Evolutionary conservation across 305 asterid genomes (phyloP), one percentile per base, ranked within the genome.

Genomic region (Solanum hybrid): DNA sequence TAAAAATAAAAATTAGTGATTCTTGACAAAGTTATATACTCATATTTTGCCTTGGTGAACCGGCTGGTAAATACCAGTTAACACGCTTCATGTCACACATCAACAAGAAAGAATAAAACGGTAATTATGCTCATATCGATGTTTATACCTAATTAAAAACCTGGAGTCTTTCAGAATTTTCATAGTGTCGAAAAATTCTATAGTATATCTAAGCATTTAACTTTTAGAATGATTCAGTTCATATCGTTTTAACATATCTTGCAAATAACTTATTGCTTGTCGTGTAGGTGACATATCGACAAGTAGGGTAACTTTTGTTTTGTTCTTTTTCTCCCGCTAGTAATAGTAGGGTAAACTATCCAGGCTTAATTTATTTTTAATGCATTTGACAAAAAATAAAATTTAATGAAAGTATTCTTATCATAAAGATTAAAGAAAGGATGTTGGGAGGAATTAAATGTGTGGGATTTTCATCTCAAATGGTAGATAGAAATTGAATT

Each of bases 401-500:
- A 84, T 84, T 17, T 31, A 31, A 71, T 84, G 73, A 46, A 9
- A 10, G 7, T 31, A 84, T 84, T 84, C 22, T 51, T 31, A 31
- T 56, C 75, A 46, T 31, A 51, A 84, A 51, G 42, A 51, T 6
- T 84, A 51, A 51, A 84, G 22, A 84, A 31, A 31, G 87, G 87
- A 84, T 51, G 87, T 51, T 51, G 87, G 87, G 31, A 51, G 87
- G 31, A 84, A 31, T 84, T 84, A 24, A 84, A 51, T 51, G 75
- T 10, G 72, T 3, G 72, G 27, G 12, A 64, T 64, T 64, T 51
- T 84, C 38, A 31, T 84, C 87, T 84, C 42, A 31, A 51, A 84
- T 84, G 87, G 87, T 84, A 51, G 87, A 51, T 84, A 84, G 73
- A 84, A 84, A 84, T 84, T 84, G 40, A 84, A 51, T 84, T 51